These are phyloP conservation scores for Rhodotorula sp. DNA, from an alignment of 1,284 basidiomycete species.

Conservation along the genomic window DNA sequence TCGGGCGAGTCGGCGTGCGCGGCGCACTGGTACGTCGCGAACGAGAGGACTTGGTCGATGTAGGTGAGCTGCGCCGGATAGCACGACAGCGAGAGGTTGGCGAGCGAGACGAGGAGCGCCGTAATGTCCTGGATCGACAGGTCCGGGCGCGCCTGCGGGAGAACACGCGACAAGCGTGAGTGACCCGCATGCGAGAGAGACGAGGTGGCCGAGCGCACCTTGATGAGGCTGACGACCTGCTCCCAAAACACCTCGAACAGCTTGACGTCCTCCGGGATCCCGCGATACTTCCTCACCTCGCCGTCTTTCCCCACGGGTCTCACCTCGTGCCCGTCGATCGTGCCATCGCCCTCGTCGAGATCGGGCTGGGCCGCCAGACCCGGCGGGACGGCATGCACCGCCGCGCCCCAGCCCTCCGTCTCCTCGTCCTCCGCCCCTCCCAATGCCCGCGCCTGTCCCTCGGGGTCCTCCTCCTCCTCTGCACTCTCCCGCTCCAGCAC, in stretches of 20 bases:
- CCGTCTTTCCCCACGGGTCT: conserved; percentile 11
- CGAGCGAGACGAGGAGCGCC: conserved; percentile 85
- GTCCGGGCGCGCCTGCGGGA: conserved; percentile 81
- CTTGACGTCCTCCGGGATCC: conserved; percentile 86
- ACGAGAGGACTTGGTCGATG: conserved; percentile 87
- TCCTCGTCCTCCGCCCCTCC: conserved; percentile 16
- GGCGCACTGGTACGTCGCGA: conserved; percentile 66
- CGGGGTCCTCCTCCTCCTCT: conserved; percentile 47
- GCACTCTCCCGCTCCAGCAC: conserved; percentile 53
- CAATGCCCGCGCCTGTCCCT: conserved; percentile 54
- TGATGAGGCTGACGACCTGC: conserved; percentile 94
- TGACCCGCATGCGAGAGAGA: no score
- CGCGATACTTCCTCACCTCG: conserved; percentile 77
- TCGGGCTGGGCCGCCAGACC: conserved; percentile 11
- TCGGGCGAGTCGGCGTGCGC: conserved; percentile 71
- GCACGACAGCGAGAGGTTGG: conserved; percentile 88
- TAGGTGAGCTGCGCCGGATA: conserved; percentile 94
- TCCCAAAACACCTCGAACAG: conserved; percentile 97
- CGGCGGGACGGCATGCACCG: conserved; percentile 15
- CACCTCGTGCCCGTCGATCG: conserved; percentile 25
- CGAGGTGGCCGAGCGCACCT: conserved; percentile 57
- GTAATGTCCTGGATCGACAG: conserved; percentile 93
- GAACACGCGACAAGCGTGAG: neutral
- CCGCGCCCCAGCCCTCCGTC: conserved; percentile 37
- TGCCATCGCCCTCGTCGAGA: conserved; percentile 36